phyloP scores from a whole-genome alignment of 2,329 filamentous ascomycete species.

The Pseudogymnoascus verrucosus region DNA sequence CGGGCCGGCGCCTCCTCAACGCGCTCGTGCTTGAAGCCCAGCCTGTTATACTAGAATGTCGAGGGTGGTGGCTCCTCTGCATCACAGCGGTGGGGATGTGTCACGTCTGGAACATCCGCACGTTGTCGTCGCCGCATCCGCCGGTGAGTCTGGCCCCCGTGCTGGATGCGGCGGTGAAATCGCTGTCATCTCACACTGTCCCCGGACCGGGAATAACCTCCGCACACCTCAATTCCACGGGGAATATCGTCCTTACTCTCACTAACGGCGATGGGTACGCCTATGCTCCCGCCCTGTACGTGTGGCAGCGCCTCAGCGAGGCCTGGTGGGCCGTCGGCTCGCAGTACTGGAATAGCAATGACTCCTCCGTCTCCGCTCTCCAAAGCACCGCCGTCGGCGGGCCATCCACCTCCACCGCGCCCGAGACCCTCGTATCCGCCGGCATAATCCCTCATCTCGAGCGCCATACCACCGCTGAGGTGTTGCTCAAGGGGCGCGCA shows the following conservation, averaged over 20 bases:
- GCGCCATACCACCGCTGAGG: conserved; percentile 88
- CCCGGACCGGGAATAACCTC: conserved; percentile 79
- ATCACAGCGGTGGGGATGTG: conserved; percentile 83
- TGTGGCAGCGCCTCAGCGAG: conserved; percentile 94
- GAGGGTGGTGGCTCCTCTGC: conserved; percentile 81
- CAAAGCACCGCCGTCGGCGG: conserved; percentile 59
- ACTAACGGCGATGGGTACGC: conserved; percentile 92
- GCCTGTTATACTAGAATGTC: conserved; percentile 85
- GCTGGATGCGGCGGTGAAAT: conserved; percentile 75
- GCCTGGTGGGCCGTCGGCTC: conserved; percentile 97
- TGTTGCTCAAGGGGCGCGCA: conserved; percentile 81
- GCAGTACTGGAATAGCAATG: conserved; percentile 98
- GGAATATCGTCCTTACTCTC: conserved; percentile 79
- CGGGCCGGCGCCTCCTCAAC: conserved; percentile 77
- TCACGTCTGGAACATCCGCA: conserved; percentile 88
- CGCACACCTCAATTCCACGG: conserved; percentile 81
- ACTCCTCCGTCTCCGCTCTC: conserved; percentile 76
- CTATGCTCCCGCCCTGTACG: conserved; percentile 77
- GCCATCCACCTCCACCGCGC: conserved; percentile 20
- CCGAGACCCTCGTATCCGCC: conserved; percentile 61
- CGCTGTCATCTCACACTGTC: conserved; percentile 67
- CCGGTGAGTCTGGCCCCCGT: conserved; percentile 84
- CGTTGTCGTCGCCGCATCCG: conserved; percentile 75
- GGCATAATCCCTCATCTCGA: conserved; percentile 92
- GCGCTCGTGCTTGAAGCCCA: conserved; percentile 84